Evolutionary conservation across 23 red algal species (phyloP).

Genomic region (Pyropia haitanensis): DNA sequence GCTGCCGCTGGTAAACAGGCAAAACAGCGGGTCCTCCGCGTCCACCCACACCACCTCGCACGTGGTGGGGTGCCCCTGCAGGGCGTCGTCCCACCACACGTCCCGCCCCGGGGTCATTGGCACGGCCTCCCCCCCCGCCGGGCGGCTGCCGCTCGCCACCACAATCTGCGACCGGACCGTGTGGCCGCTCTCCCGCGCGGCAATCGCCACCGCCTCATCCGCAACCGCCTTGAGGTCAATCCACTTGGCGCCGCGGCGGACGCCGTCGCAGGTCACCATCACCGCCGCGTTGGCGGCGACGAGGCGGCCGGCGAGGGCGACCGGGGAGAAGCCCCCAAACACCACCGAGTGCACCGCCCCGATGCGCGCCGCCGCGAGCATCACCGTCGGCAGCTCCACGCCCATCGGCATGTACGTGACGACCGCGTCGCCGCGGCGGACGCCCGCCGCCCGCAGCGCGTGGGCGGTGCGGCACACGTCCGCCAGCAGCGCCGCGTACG

Average conservation of each 20-base stretch:
- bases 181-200: slow-evolving; percentile 10
- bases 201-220: slow-evolving; percentile 67
- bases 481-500: slow-evolving; percentile 55
- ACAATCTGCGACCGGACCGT: slow-evolving; percentile 47
- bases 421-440: slow-evolving; percentile 76
- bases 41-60: slow-evolving; percentile 88
- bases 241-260: slow-evolving; percentile 55
- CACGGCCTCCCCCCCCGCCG: neutral
- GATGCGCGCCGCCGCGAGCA: slow-evolving; percentile 98
- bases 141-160: slow-evolving; percentile 1
- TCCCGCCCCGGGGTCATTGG: slow-evolving; percentile 40
- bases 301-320: slow-evolving; percentile 76
- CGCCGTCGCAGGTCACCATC: slow-evolving; percentile 71
- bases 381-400: slow-evolving; percentile 69
- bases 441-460: slow-evolving; percentile 40
- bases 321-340: slow-evolving; percentile 91
- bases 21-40: slow-evolving; percentile 90
- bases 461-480: slow-evolving; percentile 52
- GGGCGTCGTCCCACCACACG: slow-evolving; percentile 37
- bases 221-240: slow-evolving; percentile 69
- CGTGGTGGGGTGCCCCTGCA: slow-evolving; percentile 4
- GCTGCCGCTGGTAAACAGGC: slow-evolving; percentile 86
- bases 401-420: slow-evolving; percentile 97
- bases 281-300: slow-evolving; percentile 38
- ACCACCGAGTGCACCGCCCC: slow-evolving; percentile 96